Conservation (phyloP, 116 monocot genomes). For the Cymodocea nodosa region DNA sequence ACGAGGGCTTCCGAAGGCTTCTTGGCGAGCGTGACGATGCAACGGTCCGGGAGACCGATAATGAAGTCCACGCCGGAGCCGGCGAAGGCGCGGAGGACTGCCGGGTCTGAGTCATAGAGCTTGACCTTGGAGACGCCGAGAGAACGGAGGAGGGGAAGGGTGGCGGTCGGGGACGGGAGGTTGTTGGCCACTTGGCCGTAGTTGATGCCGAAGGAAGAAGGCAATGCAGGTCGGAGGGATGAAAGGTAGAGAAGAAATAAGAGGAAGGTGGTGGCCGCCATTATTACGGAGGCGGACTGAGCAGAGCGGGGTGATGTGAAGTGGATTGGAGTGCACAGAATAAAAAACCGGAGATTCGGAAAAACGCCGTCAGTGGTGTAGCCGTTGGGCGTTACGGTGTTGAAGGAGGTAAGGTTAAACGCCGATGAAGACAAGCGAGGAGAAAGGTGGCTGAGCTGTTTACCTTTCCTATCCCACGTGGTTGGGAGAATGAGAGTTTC, state of each 20-base stretch:
- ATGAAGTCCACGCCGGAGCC: constrained; percentile 12
- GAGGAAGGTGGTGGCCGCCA: background rate
- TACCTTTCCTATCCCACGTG: background rate
- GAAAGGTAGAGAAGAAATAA: background rate
- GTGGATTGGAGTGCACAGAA: too few relatives aligned
- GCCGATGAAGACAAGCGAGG: background rate
- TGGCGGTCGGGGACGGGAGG: constrained; percentile 17
- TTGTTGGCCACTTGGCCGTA: constrained; percentile 32
- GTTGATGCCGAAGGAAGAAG: constrained; percentile 17
- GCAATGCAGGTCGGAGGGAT: background rate
- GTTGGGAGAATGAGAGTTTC: too few relatives aligned
- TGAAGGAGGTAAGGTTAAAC: background rate
- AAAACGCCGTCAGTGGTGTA: too few relatives aligned
- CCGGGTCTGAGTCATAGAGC: constrained; percentile 25
- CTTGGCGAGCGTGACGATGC: constrained; percentile 3
- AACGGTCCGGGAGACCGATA: constrained; percentile 17
- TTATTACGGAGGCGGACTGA: background rate
- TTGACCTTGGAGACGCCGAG: constrained; percentile 10
- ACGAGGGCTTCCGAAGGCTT: constrained; percentile 4
- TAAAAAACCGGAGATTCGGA: too few relatives aligned
- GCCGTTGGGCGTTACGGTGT: background rate
- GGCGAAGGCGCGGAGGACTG: constrained; percentile 18
- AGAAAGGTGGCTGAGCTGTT: constrained; percentile 3
- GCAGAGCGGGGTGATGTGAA: background rate
- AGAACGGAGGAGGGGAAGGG: constrained; percentile 12